Evolutionary conservation across 257 asterid genomes (phyloP).

Genomic region (Solanum dulcamara): DNA sequence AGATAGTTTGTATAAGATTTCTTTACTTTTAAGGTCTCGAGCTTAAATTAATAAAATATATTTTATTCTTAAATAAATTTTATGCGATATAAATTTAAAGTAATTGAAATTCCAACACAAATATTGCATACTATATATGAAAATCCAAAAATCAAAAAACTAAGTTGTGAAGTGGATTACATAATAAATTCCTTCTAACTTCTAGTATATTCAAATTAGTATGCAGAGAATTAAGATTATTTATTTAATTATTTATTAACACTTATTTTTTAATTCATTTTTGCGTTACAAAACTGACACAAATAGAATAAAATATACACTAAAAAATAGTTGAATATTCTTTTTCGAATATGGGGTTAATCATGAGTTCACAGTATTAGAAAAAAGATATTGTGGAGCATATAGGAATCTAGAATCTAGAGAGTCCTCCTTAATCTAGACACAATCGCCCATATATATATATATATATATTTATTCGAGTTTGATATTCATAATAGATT

Average conservation of each 20-base stretch:
- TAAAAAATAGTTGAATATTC: neutral
- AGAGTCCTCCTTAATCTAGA: neutral
- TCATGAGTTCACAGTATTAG: neutral
- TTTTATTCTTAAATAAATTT: neutral
- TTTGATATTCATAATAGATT: neutral
- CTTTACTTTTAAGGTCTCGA: rapidly evolving
- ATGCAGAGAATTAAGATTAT: neutral
- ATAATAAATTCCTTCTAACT: neutral
- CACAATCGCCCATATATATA: neutral
- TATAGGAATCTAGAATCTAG: neutral
- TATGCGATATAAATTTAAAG: no score
- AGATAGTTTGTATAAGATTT: neutral
- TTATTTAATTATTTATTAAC: neutral
- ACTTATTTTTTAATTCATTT: neutral
- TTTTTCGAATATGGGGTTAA: neutral
- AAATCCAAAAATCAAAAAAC: no score
- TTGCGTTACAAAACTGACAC: neutral
- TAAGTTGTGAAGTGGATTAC: neutral
- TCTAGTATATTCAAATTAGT: neutral
- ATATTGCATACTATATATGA: neutral
- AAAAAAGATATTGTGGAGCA: neutral
- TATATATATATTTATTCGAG: neutral
- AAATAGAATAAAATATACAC: neutral
- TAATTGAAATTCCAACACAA: neutral
- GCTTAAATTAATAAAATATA: neutral